Base-by-base conservation (phyloP, 1,139 yeast species). In the Candida tropicalis region DNA sequence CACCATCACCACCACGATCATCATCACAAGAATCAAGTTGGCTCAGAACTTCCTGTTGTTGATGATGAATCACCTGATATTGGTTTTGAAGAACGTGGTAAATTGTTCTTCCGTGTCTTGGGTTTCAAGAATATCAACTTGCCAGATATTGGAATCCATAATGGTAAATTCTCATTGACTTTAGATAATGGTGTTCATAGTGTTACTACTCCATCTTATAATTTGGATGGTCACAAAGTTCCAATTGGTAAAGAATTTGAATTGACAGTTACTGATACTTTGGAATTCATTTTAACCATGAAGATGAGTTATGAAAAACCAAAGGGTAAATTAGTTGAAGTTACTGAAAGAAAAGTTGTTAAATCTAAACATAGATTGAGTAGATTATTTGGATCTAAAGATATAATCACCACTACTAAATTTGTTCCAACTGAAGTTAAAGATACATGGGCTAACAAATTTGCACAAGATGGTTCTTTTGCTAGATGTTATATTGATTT, bases 181-280 rank as follows among this genome's bases (percentile, higher is more conserved):
- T 71, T 93, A 52, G 98, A 93, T 62, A 93, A 93, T 62, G 97
- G 97, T 2, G 82, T 85, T 31, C 97, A 93, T 58, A 82, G 93
- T 46, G 81, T 90, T 38, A 81, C 84, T 35, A 91, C 97, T 0
- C 84, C 87, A 24, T 79, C 79, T 56, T 73, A 81, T 52, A 63
- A 68, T 5, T 58, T 88, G 44, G 63, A 67, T 3, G 57, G 67
- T 10, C 62, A 61, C 31, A 64, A 66, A 18, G 70, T 82, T 17
- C 47, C 64, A 7, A 69, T 91, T 41, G 82, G 83, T 42, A 91
- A 88, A 57, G 98, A 93, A 59, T 90, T 90, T 60, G 98, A 91
- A 60, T 68, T 89, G 29, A 74, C 87, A 3, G 93, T 87, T 13
- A 80, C 79, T 35, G 80, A 79, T 10, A 75, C 77, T 17, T 70